phyloP scores from a whole-genome alignment of 441 rosid genomes.

The Capsella rubella region DNA sequence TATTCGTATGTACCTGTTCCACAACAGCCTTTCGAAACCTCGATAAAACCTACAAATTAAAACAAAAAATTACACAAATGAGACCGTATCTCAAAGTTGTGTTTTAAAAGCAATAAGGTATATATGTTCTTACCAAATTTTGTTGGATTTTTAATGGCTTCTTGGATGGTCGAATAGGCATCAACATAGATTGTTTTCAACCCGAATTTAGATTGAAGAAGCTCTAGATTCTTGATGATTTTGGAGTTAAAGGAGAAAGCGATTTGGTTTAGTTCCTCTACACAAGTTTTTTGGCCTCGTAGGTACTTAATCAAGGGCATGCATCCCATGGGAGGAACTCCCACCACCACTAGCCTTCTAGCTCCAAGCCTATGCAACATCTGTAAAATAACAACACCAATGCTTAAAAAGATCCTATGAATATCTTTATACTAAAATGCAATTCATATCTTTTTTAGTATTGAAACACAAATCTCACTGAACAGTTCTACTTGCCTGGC shows the following conservation, averaged over 20 bases:
- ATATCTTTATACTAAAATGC: background rate
- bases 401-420: background rate
- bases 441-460: background rate
- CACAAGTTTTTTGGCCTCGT: conserved; percentile 51
- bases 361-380: conserved; percentile 64
- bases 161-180: conserved; percentile 49
- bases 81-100: background rate
- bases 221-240: conserved; percentile 49
- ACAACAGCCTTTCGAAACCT: conserved; percentile 72
- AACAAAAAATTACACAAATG: background rate
- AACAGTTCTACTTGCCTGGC: no score
- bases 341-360: conserved; percentile 67
- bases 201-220: conserved; percentile 46
- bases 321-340: conserved; percentile 88
- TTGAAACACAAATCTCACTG: no score
- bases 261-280: conserved; percentile 54
- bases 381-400: conserved; percentile 47
- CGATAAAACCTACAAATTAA: conserved; percentile 55
- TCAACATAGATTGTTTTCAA: conserved; percentile 62
- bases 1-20: conserved; percentile 76
- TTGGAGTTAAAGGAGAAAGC: conserved; percentile 62
- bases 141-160: conserved; percentile 55
- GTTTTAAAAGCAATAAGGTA: background rate
- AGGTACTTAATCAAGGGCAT: conserved; percentile 77
- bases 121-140: conserved; percentile 54